Percentiles rank a stretch among this genome's conserved stretches.
phyloP scores from a whole-genome alignment of 2,329 filamentous ascomycete genomes.

The Pezicula neosporulosa region DNA sequence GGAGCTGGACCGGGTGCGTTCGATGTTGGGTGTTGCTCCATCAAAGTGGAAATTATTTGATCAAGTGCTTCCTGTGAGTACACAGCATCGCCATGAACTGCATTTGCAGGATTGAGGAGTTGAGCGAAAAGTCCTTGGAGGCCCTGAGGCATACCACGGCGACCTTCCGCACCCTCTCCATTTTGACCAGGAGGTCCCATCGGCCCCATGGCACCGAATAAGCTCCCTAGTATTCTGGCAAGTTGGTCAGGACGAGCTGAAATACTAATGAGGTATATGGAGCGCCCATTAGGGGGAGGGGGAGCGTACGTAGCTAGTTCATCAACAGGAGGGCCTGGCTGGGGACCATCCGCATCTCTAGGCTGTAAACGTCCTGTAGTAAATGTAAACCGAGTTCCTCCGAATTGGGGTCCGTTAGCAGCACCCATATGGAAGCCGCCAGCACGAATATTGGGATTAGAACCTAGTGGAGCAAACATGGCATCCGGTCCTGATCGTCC shows the following conservation, averaged over 20 bases:
- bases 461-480: conserved; percentile 15
- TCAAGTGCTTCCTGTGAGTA: conserved; percentile 90
- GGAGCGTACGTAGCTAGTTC: conserved; percentile 43
- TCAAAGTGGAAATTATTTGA: conserved; percentile 79
- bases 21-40: conserved; percentile 76
- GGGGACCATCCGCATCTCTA: conserved; percentile 46
- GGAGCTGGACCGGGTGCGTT: conserved; percentile 82
- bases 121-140: conserved; percentile 50
- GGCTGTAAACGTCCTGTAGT: conserved; percentile 38
- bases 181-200: conserved; percentile 14
- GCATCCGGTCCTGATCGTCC: conserved; percentile 27
- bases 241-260: conserved; percentile 23
- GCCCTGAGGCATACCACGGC: conserved; percentile 31
- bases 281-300: conserved; percentile 12
- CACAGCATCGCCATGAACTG: conserved; percentile 72
- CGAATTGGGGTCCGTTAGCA: conserved; percentile 12
- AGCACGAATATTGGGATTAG: conserved; percentile 3
- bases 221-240: conserved; percentile 21
- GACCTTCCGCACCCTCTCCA: conserved; percentile 17
- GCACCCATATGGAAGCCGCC: conserved; percentile 14
- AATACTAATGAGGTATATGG: conserved; percentile 16
- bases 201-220: conserved; percentile 21
- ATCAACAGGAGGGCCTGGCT: conserved; percentile 41
- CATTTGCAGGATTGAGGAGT: conserved; percentile 50
- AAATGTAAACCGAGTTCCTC: conserved; percentile 25